Evolutionary conservation across 2,329 filamentous ascomycete genomes (phyloP), one percentile per base, ranked within the genome.

Genomic region (Ophiostoma sp.): DNA sequence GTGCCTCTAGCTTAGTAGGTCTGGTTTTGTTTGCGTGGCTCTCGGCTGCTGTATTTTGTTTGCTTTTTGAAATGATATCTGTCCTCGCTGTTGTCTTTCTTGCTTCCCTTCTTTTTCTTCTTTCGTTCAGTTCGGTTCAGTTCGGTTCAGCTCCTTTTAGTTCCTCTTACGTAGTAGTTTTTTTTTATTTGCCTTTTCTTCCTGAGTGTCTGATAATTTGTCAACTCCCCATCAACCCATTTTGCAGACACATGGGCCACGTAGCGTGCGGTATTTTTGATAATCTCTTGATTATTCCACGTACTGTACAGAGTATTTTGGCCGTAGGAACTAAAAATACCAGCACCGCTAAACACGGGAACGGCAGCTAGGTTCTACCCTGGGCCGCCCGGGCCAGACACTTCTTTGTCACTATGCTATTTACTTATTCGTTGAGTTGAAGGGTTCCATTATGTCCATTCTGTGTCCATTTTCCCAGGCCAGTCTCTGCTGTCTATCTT

Each of bases 311-410:
- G n/a, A n/a, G n/a, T n/a, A n/a, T n/a, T n/a, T n/a, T n/a, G 36
- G 13, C 36, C 36, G 13, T 39, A 11, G 15, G 17, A 44, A 20
- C 5, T 15, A 11, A 1, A 57, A 57, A 13, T 10, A 57, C 13
- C 10, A n/a, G n/a, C 44, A 48, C 44, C 44, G 44, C 52, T 57
- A 57, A 27, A 27, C 52, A 57, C 52, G 52, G 52, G 52, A 57
- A 27, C 52, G 52, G 52, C 52, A 57, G 52, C 52, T 57, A 57
- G 52, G 52, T 57, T 57, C 52, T 31, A 57, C 23, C 52, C 52
- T 57, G 52, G 7, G 44, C 44, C 11, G 23, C 11, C 23, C n/a
- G 5, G n/a, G 48, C 20, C 48, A 23, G 17, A 10, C n/a, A 8
- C 48, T 52, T 52, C 20, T 20, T 52, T 15, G 17, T 52, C 17